phyloP scores from a whole-genome alignment of 441 rosid species.

The Populus tomentosa region DNA sequence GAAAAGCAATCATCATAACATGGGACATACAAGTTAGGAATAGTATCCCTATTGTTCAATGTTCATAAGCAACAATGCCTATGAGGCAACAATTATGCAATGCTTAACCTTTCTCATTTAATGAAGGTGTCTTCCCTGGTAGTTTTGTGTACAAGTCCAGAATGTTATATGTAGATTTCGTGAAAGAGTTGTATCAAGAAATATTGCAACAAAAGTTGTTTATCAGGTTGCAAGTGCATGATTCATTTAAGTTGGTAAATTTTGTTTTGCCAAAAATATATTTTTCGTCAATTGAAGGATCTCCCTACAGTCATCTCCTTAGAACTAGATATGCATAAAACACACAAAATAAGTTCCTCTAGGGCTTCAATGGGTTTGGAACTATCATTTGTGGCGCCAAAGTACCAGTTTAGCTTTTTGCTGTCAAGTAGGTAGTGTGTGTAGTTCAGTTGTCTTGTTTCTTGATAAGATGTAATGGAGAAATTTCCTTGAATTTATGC shows the following conservation, averaged over 20 bases:
- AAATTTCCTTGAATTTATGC: not conserved
- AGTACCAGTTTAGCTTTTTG: not conserved
- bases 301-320: not conserved
- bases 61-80: not conserved
- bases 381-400: not conserved
- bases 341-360: not conserved
- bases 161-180: not conserved
- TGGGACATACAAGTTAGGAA: not conserved
- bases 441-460: not conserved
- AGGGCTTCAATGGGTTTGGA: not conserved
- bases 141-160: not conserved
- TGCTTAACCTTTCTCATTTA: not conserved
- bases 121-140: not conserved
- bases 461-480: not conserved
- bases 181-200: not conserved
- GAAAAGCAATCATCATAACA: not conserved
- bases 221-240: not conserved
- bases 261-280: not conserved
- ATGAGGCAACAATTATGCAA: not conserved
- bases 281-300: not conserved
- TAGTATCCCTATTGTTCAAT: not conserved
- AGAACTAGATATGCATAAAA: not conserved
- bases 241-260: not conserved
- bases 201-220: not conserved
- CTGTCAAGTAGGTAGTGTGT: not conserved